Conservation (phyloP, 1,139 yeast genomes). For the Yamadazyma trypodendri region DNA sequence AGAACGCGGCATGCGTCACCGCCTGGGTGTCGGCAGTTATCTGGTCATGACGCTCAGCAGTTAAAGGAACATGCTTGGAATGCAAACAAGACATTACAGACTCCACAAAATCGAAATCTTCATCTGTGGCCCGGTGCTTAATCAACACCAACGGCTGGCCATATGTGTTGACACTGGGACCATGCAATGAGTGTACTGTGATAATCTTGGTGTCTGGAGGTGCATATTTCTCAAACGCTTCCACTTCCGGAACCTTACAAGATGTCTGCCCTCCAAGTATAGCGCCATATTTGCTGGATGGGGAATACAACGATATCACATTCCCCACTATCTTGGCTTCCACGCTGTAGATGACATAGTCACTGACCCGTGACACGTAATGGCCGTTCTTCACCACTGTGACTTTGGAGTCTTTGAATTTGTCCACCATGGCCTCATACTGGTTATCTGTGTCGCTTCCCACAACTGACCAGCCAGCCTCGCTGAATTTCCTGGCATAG, state of each 20-base stretch:
- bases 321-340: constrained; percentile 80
- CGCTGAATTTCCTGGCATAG: constrained; percentile 74
- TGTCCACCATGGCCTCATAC: constrained; percentile 46
- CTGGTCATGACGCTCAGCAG: constrained; percentile 84
- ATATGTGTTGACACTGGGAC: constrained; percentile 82
- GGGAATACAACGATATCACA: constrained; percentile 76
- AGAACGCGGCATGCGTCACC: constrained; percentile 95
- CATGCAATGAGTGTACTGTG: constrained; percentile 89
- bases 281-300: constrained; percentile 82
- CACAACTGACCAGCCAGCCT: constrained; percentile 87
- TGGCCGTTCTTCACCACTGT: constrained; percentile 73
- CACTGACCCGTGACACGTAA: constrained; percentile 74
- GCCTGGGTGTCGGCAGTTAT: constrained; percentile 99
- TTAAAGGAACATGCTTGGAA: constrained; percentile 73
- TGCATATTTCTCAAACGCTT: constrained; percentile 72
- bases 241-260: constrained; percentile 87
- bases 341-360: constrained; percentile 82
- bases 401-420: constrained; percentile 46
- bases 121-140: constrained; percentile 64
- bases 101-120: constrained; percentile 60
- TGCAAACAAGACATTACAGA: constrained; percentile 66
- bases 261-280: constrained; percentile 98
- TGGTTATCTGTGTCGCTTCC: constrained; percentile 85
- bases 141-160: constrained; percentile 93
- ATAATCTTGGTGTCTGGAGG: constrained; percentile 82